Evolutionary conservation across 176 grass and related monocot species (phyloP), one percentile per base, ranked within the genome.

Genomic region (Luzula sylvatica): DNA sequence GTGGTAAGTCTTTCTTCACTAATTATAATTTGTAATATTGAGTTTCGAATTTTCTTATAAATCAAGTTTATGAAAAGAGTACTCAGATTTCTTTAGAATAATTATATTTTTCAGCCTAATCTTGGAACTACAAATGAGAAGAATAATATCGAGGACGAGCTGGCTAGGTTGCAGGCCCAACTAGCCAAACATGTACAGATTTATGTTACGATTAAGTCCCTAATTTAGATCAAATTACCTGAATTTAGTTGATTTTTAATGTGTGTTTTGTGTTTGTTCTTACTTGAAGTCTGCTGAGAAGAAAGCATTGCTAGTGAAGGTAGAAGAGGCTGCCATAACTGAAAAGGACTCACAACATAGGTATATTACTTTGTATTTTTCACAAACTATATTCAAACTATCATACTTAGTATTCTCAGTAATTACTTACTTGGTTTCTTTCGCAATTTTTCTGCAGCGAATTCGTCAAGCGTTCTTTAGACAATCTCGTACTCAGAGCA

Each of bases 401-500:
- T 20, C 1, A 25, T 65, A 8, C 41, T 22, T 66, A 35, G 13
- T 62, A 41, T 30, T 77, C 46, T 42, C 29, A 28, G 32, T 15
- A 18, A 56, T 23, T 72, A 26, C 53, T 50, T 58, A n/a, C n/a
- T n/a, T n/a, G n/a, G n/a, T 15, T 65, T 38, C n/a, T n/a, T n/a
- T n/a, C n/a, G n/a, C n/a, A 40, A 17, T 76, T 70, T 23, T 47
- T 55, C 50, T 54, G 52, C 71, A 88, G 84, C 61, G 82, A 77
- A 26, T 58, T 83, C 49, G 70, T 61, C 30, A 70, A 72, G 47
- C 66, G 71, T 55, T 74, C 84, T 50, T 49, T 88, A 28, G 82
- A 88, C 53, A 88, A 82, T 30, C 79, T 88, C 64, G 58, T 88
- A 6, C 66, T 78, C 47, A 79, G 58, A 65, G 79, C 78, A 28